Base-by-base conservation (phyloP, 176 grass and related monocot species). In the Oryza officinalis region DNA sequence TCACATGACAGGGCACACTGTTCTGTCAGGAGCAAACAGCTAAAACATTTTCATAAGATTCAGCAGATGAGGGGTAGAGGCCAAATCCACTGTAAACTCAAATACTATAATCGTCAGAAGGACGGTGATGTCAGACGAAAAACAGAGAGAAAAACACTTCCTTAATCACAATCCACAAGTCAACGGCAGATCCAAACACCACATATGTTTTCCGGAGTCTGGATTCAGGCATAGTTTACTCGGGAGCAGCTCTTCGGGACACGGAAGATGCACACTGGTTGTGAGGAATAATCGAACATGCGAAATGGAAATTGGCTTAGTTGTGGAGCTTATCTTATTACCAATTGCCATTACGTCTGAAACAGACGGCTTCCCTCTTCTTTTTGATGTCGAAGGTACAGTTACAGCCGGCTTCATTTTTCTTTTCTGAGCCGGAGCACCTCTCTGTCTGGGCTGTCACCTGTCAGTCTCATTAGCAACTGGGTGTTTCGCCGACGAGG, bases 221-320 rank as follows among this genome's bases (percentile, higher is more conserved):
- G 50, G 38, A 43, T 77, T 70, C 8, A 32, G 2, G 2, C 46
- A 63, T 74, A 75, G 27, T 47, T 4, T 80, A 88, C 27, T 37
- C 74, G 4, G 3, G 70, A 65, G 70, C 40, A 47, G 70, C 81
- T 73, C 69, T 79, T 35, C 57, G 30, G 74, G 67, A 57, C 40
- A 59, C 69, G 38, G 54, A 72, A 72, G 68, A 18, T n/a, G 40
- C 27, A 63, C 52, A 25, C 49, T 20, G 10, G 33, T 45, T 50
- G 47, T 25, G 27, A 3, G 27, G 65, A 71, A 77, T 78, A 73
- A 23, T 46, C 63, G 13, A 26, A 69, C 65, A 71, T 54, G 83
- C 88, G 70, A 80, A 88, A 23, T 60, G 47, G 76, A 75, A 84
- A 49, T 84, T 74, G 50, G 81, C 75, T 60, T 60, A 14, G 17